Evolutionary conservation across 306 rosid genomes (phyloP).

Genomic region (Oemleria cerasiformis): DNA sequence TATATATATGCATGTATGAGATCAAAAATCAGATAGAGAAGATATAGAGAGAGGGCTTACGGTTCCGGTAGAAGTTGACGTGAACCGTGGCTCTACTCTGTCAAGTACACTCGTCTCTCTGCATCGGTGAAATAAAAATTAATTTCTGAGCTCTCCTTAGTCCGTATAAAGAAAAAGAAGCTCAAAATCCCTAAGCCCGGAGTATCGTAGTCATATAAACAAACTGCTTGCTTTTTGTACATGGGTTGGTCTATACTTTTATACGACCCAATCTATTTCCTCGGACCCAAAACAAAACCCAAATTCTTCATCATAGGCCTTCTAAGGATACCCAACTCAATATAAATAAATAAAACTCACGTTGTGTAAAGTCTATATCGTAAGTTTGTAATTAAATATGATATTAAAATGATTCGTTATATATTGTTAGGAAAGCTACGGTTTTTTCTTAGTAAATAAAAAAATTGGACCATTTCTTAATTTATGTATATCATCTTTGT

Average conservation of each 20-base stretch:
- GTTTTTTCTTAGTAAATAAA: no score
- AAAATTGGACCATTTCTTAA: no score
- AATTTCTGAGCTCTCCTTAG: neutral
- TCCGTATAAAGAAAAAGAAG: neutral
- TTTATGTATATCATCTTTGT: no score
- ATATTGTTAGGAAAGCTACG: no score
- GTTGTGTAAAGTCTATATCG: no score
- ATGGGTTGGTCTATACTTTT: neutral
- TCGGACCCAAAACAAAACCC: neutral
- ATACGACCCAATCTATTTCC: neutral
- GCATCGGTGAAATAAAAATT: neutral
- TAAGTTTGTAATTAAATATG: no score
- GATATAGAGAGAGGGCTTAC: conserved; percentile 23
- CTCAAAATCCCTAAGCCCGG: conserved; percentile 37
- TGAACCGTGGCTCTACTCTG: conserved; percentile 47
- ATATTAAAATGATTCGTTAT: no score
- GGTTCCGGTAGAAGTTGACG: conserved; percentile 52
- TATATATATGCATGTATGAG: neutral
- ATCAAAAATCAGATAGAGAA: neutral
- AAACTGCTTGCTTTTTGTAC: neutral
- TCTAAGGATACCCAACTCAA: neutral
- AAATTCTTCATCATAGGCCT: no score
- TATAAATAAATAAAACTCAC: no score
- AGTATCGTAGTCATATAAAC: neutral
- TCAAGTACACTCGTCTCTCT: neutral